Evolutionary conservation across 768 basidiomycete species (phyloP), one percentile per base, ranked within the genome.

Genomic region (Termitomyces sp.): DNA sequence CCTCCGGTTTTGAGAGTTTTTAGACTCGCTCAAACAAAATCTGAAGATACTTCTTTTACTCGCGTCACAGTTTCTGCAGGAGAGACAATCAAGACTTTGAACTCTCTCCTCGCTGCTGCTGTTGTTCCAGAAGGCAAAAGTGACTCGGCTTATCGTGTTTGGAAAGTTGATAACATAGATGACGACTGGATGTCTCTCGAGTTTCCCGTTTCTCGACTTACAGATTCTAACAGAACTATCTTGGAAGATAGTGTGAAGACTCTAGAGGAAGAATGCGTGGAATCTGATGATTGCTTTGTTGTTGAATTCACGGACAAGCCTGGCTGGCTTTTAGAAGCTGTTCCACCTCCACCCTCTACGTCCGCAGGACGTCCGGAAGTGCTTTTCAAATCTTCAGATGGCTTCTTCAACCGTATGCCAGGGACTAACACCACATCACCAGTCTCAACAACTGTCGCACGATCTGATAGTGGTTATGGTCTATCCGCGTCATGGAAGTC

Each of bases 271-370:
- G 79, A 76, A 2, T 69, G 76, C 42, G 74, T 90, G 29, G 74
- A 82, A 57, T 74, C 76, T 2, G 86, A 82, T 26, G 91, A 94
- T 65, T 73, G 77, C 1, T 87, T 94, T 69, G 82, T 86, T 1
- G 81, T 94, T n/a, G 94, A 97, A 64, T 81, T 87, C 66, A 81
- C 83, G 64, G 67, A 72, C 36, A 64, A 75, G n/a, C 79, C 76
- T 43, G 73, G 74, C 18, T 93, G 90, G 90, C 65, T 85, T 22
- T 72, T 80, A 3, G 79, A 82, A 46, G 55, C 65, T 8, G 55
- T 63, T 9, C 59, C 56, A 46, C 62, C 61, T 48, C 37, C 64
- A 52, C 46, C 65, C 29, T 50, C 59, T 26, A 52, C 68, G 22
- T 52, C 60, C 29, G 9, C 60, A 64, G 50, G 69, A 55, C 53